phyloP scores from a whole-genome alignment of 2,329 filamentous ascomycete species.

The Sphaerulina populicola region DNA sequence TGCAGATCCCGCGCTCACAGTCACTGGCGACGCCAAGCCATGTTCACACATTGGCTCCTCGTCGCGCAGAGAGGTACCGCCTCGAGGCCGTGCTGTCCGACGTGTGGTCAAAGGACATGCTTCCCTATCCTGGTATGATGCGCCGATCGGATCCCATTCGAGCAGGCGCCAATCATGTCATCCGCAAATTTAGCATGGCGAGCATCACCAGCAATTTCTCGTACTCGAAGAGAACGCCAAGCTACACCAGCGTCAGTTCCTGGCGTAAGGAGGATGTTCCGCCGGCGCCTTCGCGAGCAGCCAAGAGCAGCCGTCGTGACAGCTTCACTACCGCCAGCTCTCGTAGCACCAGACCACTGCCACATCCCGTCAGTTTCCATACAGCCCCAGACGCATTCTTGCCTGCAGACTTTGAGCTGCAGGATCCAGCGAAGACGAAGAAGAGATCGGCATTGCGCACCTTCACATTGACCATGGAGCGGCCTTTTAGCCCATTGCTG shows the following conservation, averaged over 20 bases:
- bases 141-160: slow-evolving; percentile 62
- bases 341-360: slow-evolving; percentile 4
- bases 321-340: slow-evolving; percentile 11
- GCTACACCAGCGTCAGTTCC: slow-evolving; percentile 38
- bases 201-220: slow-evolving; percentile 70
- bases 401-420: slow-evolving; percentile 43
- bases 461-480: slow-evolving; percentile 31
- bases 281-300: slow-evolving; percentile 12
- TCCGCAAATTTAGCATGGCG: slow-evolving; percentile 76
- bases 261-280: slow-evolving; percentile 28
- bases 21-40: slow-evolving; percentile 64
- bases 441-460: slow-evolving; percentile 27
- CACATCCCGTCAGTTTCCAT: slow-evolving; percentile 40
- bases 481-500: slow-evolving; percentile 29
- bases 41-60: slow-evolving; percentile 63
- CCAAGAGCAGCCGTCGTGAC: slow-evolving; percentile 8
- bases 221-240: slow-evolving; percentile 62
- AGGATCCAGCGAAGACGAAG: slow-evolving; percentile 18
- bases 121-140: slow-evolving; percentile 77
- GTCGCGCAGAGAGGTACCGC: slow-evolving; percentile 65
- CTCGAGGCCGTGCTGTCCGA: slow-evolving; percentile 67
- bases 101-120: slow-evolving; percentile 71
- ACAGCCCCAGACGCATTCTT: slow-evolving; percentile 42
- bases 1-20: slow-evolving; percentile 66
- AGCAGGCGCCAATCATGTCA: slow-evolving; percentile 74